These are phyloP conservation scores for Hemisphaericaspora nanyangensis DNA, from an alignment of 805 yeast genomes.

Conservation along the genomic window DNA sequence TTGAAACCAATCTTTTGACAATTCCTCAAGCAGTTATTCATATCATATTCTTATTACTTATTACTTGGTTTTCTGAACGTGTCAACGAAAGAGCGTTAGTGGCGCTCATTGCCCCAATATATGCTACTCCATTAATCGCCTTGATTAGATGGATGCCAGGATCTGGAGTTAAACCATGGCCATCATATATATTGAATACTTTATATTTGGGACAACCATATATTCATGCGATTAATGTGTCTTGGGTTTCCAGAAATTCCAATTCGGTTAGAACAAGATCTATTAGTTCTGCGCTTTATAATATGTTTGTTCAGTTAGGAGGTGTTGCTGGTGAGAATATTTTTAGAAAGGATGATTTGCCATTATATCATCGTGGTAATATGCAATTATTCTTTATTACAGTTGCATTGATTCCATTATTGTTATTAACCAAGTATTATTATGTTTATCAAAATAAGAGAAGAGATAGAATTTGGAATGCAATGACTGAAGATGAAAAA, in stretches of 20 bases:
- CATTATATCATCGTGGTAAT: slow-evolving; percentile 59
- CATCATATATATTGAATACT: slow-evolving; percentile 14
- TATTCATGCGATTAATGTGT: slow-evolving; percentile 15
- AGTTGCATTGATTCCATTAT: slow-evolving; percentile 26
- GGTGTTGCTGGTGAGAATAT: slow-evolving; percentile 53
- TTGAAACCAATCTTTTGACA: slow-evolving; percentile 18
- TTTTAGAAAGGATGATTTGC: slow-evolving; percentile 54
- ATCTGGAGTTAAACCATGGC: slow-evolving; percentile 9
- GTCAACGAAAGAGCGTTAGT: slow-evolving; percentile 19
- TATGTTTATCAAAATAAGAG: slow-evolving; percentile 39
- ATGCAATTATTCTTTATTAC: slow-evolving; percentile 33
- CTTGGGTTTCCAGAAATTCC: slow-evolving; percentile 62
- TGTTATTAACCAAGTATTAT: slow-evolving; percentile 29
- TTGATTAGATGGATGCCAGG: slow-evolving; percentile 10
- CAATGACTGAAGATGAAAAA: slow-evolving; percentile 46
- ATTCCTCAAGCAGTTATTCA: slow-evolving; percentile 26
- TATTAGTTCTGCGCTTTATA: slow-evolving; percentile 61
- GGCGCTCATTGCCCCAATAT: slow-evolving; percentile 7
- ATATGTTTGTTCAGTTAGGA: slow-evolving; percentile 61
- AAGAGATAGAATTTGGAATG: slow-evolving; percentile 49
- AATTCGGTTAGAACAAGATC: slow-evolving; percentile 62
- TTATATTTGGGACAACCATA: slow-evolving; percentile 27
- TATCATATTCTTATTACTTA: slow-evolving; percentile 28
- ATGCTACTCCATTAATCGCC: slow-evolving; percentile 4
- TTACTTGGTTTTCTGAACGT: slow-evolving; percentile 36